Conservation (phyloP, 805 yeast genomes). For the Cyberlindnera mycetangii region DNA sequence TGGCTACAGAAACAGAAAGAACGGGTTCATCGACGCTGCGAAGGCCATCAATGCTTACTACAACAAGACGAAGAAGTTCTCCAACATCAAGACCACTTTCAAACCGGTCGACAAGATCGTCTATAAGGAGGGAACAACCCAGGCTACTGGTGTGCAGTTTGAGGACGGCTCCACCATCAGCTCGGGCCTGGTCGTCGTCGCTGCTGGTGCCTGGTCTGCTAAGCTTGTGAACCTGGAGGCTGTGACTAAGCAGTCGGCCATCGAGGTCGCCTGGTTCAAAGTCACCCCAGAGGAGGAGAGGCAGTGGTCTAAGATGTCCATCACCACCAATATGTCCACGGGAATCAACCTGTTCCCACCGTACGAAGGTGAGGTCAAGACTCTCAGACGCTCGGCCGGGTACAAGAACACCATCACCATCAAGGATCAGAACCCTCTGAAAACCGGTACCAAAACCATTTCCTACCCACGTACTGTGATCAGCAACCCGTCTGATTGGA, state of each 20-base stretch:
- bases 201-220: conserved; percentile 22
- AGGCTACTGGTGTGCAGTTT: conserved; percentile 15
- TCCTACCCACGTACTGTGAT: conserved; percentile 16
- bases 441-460: conserved; percentile 1
- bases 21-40: conserved; percentile 19
- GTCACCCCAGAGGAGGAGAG: conserved; percentile 13
- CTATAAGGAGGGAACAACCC: conserved; percentile 12
- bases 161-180: conserved; percentile 7
- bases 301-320: conserved; percentile 14
- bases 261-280: conserved; percentile 20
- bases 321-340: conserved; percentile 16
- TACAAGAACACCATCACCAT: conserved; percentile 13
- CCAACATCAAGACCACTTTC: conserved; percentile 10
- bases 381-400: conserved; percentile 17
- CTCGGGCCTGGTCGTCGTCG: conserved; percentile 15
- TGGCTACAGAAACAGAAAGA: conserved; percentile 13
- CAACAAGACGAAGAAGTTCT: conserved; percentile 12
- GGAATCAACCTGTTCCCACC: conserved; percentile 23
- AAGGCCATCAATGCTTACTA: conserved; percentile 13
- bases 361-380: conserved; percentile 15
- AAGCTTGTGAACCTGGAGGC: conserved; percentile 15
- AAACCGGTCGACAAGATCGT: conserved; percentile 13
- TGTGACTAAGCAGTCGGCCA: conserved; percentile 12
- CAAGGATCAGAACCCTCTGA: conserved; percentile 3
- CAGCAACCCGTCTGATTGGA: conserved; percentile 18